Evolutionary conservation across 2,329 filamentous ascomycete species (phyloP), one percentile per base, ranked within the genome.

Genomic region (Fulvia fulva): DNA sequence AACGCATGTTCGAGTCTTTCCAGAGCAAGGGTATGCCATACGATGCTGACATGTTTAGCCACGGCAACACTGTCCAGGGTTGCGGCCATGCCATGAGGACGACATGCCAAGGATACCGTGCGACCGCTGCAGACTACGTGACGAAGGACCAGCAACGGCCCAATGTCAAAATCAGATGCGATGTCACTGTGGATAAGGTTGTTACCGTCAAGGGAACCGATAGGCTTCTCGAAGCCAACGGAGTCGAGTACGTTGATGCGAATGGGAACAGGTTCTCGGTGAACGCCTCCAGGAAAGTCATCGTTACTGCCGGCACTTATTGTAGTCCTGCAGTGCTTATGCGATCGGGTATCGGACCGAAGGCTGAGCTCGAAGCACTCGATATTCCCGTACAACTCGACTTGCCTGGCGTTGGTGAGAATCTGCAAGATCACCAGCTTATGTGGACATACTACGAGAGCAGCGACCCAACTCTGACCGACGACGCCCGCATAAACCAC

Each of bases 361-460:
- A 73, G 53, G 67, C 72, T 0, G 74, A 80, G 51, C 55, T 65
- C 34, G 61, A 73, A 2, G 63, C 74, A 6, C 67, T 77, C 32
- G 77, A 74, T n/a, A 81, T 84, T 58, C 61, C 76, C 11, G 74
- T 75, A 22, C 68, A 73, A n/a, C 67, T 83, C 5, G 71, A 81
- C 30, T 73, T 79, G 1, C 78, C 78, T 0, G 81, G 80, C 4
- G 80, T 84, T 0, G 81, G 82, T 0, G 79, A 81, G 81, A 67
- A 67, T 45, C 49, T 67, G 30, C 62, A 63, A 43, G 65, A 67
- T 43, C 63, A 66, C 25, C 61, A 64, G 49, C 53, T 68, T 14
- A 76, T 80, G 66, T 85, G 86, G 68, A 81, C 83, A 55, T 87
- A 83, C 69, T 87, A 87, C 68, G 81, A 85, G 2, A 76, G 76